phyloP scores from a whole-genome alignment of 164 flowering plant species.

The Stephania japonica region DNA sequence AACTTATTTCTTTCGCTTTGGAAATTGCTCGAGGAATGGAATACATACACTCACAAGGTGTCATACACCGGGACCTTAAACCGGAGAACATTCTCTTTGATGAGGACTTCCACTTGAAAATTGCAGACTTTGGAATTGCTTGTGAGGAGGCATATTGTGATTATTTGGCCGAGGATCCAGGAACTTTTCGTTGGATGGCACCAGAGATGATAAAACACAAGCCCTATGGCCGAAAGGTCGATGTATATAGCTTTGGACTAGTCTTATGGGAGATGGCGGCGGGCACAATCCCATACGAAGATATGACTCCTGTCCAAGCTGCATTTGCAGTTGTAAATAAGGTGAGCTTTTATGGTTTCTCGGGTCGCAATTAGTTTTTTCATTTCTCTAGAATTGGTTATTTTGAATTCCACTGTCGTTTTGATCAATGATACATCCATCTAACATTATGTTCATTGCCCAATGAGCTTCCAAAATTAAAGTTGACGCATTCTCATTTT shows the following conservation, averaged over 20 bases:
- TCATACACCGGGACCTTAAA: conserved; percentile 84
- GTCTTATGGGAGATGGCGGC: conserved; percentile 85
- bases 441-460: no score
- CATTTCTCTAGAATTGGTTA: not conserved
- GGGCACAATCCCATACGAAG: conserved; percentile 74
- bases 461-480: no score
- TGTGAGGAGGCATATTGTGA: conserved; percentile 76
- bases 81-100: conserved; percentile 80
- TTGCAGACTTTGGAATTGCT: conserved; percentile 94
- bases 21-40: conserved; percentile 92
- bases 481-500: no score
- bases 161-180: conserved; percentile 67
- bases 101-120: conserved; percentile 50
- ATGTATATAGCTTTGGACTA: conserved; percentile 89
- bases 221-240: conserved; percentile 67
- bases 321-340: conserved; percentile 89
- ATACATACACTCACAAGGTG: conserved; percentile 77
- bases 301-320: conserved; percentile 82
- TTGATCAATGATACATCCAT: no score
- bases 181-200: conserved; percentile 99
- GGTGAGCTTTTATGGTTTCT: conserved; percentile 32
- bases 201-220: conserved; percentile 87
- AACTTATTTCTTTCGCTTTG: conserved; percentile 49
- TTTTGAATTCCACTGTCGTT: not conserved
- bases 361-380: not conserved